These are phyloP conservation scores for Fusarium napiforme DNA, from an alignment of 2,329 filamentous ascomycete species.

Conservation along the genomic window DNA sequence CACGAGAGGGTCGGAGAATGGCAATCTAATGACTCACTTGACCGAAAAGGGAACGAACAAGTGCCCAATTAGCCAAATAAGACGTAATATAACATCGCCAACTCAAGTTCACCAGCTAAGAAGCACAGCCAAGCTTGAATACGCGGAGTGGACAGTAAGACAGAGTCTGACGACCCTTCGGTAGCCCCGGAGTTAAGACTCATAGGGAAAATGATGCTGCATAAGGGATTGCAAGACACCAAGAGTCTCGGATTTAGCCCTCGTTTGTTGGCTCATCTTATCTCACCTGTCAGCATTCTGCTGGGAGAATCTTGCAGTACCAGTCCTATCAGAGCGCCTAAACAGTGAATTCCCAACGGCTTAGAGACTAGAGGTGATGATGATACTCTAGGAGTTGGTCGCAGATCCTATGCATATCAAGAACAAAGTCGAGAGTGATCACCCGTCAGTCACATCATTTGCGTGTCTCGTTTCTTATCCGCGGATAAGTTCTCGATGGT, in stretches of 20 bases:
- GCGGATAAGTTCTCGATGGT: not conserved
- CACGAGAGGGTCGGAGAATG: not conserved
- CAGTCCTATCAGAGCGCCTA: slow-evolving; percentile 5
- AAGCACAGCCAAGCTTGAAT: slow-evolving; percentile 7
- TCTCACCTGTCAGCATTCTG: slow-evolving; percentile 33
- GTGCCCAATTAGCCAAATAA: slow-evolving; percentile 13
- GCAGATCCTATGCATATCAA: slow-evolving; percentile 6
- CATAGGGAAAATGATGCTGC: not conserved
- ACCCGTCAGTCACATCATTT: not conserved
- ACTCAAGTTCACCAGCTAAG: slow-evolving; percentile 3
- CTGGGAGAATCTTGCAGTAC: not conserved
- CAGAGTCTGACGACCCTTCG: slow-evolving; percentile 24
- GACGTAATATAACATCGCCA: slow-evolving; percentile 1
- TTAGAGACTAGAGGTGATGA: not conserved
- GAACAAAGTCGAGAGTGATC: not conserved
- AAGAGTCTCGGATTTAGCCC: not conserved
- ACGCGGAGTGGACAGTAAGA: slow-evolving; percentile 23
- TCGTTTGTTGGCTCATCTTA: slow-evolving; percentile 9
- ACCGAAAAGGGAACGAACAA: not conserved
- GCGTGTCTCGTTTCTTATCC: not conserved
- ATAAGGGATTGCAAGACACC: not conserved
- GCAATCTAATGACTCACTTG: slow-evolving; percentile 14
- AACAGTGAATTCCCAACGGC: not conserved
- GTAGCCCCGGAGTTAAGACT: slow-evolving; percentile 39
- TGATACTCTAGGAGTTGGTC: slow-evolving; percentile 7